These are phyloP conservation scores for Globisporangium solare DNA, from an alignment of 352 stramenopile genomes.

Conservation along the genomic window DNA sequence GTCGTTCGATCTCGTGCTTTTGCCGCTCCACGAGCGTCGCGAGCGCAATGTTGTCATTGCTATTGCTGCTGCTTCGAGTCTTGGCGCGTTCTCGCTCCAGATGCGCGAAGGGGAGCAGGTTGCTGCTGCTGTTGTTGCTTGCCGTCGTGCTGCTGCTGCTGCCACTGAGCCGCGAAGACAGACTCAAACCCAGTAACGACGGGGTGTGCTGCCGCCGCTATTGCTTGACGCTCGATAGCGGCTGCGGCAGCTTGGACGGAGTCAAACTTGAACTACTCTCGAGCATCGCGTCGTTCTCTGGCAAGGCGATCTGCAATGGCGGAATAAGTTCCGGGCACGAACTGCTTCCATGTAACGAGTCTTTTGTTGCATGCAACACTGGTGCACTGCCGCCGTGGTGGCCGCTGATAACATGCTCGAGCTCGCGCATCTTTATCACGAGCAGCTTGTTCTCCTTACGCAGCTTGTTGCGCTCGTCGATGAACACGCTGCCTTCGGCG, in stretches of 20 bases:
- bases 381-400: slow-evolving; percentile 4
- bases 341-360: slow-evolving; percentile 14
- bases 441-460: slow-evolving; percentile 71
- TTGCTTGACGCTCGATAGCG: slow-evolving; percentile 31
- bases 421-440: slow-evolving; percentile 57
- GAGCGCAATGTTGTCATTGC: slow-evolving; percentile 29
- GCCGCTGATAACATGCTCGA: slow-evolving; percentile 35
- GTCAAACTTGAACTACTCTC: slow-evolving; percentile 10
- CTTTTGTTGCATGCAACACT: background rate
- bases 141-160: too few relatives aligned
- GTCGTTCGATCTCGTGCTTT: slow-evolving; percentile 59
- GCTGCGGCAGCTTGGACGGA: slow-evolving; percentile 17
- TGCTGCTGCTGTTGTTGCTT: slow-evolving; percentile 6
- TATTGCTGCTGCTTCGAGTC: slow-evolving; percentile 5
- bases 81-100: slow-evolving; percentile 36
- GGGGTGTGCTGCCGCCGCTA: slow-evolving; percentile 18
- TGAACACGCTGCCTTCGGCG: slow-evolving; percentile 70
- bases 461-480: slow-evolving; percentile 77
- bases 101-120: slow-evolving; percentile 42
- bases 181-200: background rate
- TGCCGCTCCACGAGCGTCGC: slow-evolving; percentile 44
- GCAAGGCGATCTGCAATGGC: slow-evolving; percentile 14
- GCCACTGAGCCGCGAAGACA: slow-evolving; percentile 4
- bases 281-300: slow-evolving; percentile 18
- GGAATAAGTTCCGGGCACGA: slow-evolving; percentile 33